Evolutionary conservation across 768 basidiomycete species (phyloP).

Genomic region (Mycena epipterygia): DNA sequence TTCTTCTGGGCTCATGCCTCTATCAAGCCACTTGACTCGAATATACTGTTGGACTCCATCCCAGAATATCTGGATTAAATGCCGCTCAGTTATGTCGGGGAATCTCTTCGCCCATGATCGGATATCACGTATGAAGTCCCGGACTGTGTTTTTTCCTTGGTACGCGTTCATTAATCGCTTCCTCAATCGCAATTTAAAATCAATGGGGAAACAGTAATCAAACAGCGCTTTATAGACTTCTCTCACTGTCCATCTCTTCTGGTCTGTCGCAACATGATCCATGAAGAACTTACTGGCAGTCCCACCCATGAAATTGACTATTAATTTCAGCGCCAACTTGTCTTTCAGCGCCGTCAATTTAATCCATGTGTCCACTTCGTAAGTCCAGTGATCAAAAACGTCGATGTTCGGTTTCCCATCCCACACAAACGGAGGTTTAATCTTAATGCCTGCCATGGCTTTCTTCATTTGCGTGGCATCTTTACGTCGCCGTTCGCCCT

Average conservation of each 20-base stretch:
- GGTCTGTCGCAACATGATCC: neutral
- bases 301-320: neutral
- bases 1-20: neutral
- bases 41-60: too few species aligned
- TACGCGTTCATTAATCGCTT: slow-evolving; percentile 14
- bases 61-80: slow-evolving; percentile 15
- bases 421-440: slow-evolving; percentile 34
- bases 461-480: neutral
- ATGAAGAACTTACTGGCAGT: too few species aligned
- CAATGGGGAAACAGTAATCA: neutral
- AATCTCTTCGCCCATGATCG: slow-evolving; percentile 7
- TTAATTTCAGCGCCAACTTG: neutral
- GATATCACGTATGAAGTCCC: too few species aligned
- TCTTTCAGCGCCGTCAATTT: neutral
- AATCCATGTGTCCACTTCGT: slow-evolving; percentile 22
- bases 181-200: neutral
- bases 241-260: neutral
- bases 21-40: too few species aligned
- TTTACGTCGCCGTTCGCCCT: neutral
- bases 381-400: slow-evolving; percentile 33
- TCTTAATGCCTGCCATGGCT: slow-evolving; percentile 19
- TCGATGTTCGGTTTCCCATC: slow-evolving; percentile 37
- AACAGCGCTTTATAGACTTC: neutral
- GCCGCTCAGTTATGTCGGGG: slow-evolving; percentile 17
- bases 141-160: slow-evolving; percentile 21